Percentiles rank a stretch among this genome's conserved stretches.
phyloP scores from a whole-genome alignment of 768 basidiomycete genomes.

The Mycena rosella region DNA sequence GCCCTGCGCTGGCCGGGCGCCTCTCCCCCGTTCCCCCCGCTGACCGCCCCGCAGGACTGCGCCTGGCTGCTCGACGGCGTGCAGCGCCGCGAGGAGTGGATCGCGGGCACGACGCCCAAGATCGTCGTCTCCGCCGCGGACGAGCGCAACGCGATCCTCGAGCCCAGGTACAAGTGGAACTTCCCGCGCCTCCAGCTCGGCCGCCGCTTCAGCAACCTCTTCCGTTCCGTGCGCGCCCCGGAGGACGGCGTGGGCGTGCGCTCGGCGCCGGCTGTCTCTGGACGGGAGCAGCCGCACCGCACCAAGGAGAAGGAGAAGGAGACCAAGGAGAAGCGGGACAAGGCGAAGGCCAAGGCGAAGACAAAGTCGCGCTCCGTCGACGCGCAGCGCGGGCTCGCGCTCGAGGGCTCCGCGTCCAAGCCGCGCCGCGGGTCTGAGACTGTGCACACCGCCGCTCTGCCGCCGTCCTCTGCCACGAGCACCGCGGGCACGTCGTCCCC shows the following conservation, averaged over 20 bases:
- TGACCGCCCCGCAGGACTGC: slow-evolving; percentile 2
- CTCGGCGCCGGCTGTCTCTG: not conserved
- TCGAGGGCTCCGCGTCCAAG: not conserved
- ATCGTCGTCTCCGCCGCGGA: slow-evolving; percentile 32
- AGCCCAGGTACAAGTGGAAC: slow-evolving; percentile 32
- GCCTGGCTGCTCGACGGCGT: slow-evolving; percentile 32
- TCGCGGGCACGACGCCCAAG: slow-evolving; percentile 22
- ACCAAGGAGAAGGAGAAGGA: not conserved
- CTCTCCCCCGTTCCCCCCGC: not conserved
- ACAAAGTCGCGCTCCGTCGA: slow-evolving; percentile 16
- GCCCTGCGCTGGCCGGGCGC: not conserved
- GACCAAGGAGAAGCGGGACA: not conserved
- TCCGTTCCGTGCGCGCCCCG: slow-evolving; percentile 4
- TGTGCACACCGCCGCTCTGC: not conserved
- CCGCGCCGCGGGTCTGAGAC: slow-evolving; percentile 5
- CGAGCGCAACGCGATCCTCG: slow-evolving; percentile 34
- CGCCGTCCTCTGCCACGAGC: not conserved
- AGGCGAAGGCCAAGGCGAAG: not conserved
- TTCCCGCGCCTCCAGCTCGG: slow-evolving; percentile 10
- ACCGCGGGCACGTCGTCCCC: not conserved
- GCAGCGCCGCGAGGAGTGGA: slow-evolving; percentile 28
- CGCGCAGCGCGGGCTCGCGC: not conserved
- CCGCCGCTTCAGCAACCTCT: slow-evolving; percentile 31
- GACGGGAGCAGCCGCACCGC: not conserved
- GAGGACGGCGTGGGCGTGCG: not conserved